Evolutionary conservation across 257 asterid genomes (phyloP), one percentile per base, ranked within the genome.

Genomic region (Phtheirospermum japonicum): DNA sequence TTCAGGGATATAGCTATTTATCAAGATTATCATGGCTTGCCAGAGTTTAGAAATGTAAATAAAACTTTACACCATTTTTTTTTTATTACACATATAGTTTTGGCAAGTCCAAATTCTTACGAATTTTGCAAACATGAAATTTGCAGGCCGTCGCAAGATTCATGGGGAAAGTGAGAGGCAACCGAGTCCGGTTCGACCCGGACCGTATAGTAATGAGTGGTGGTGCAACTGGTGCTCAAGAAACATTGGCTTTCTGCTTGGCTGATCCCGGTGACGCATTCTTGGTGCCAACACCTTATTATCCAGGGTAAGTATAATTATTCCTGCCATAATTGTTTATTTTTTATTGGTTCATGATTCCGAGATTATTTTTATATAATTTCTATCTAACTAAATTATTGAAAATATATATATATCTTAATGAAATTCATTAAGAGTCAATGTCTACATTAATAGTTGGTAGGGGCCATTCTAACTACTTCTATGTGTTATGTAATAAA

Each of bases 161-260:
- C 72, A 87, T 89, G 97, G 95, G 80, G 76, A 86, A 68, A 67
- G 85, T 87, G 18, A 75, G 97, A 71, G 88, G 94, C 61, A 80
- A 87, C 63, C 37, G 58, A 65, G 97, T 80, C 23, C 78, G 59
- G 42, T 84, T 87, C 71, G 87, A 89, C 65, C 88, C 97, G 2
- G 72, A 72, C 48, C 81, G 85, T 9, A 78, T 89, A 53, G 94
- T 89, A 0, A 85, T 89, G 95, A 78, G 88, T 45, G 97, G 95
- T n/a, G 97, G 97, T 1, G 97, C 97, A 37, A 89, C 95, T 6
- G 95, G 92, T 23, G 97, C 90, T 49, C 86, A 80, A 31, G 97
- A 89, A 76, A 78, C 76, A 10, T 61, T 89, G 34, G 85, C 94
- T 57, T 87, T 89, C 73, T 89, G 97, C 54, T 75, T 89, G 83